Evolutionary conservation across 176 grass and related monocot species (phyloP).

Genomic region (Bothriochloa decipiens): DNA sequence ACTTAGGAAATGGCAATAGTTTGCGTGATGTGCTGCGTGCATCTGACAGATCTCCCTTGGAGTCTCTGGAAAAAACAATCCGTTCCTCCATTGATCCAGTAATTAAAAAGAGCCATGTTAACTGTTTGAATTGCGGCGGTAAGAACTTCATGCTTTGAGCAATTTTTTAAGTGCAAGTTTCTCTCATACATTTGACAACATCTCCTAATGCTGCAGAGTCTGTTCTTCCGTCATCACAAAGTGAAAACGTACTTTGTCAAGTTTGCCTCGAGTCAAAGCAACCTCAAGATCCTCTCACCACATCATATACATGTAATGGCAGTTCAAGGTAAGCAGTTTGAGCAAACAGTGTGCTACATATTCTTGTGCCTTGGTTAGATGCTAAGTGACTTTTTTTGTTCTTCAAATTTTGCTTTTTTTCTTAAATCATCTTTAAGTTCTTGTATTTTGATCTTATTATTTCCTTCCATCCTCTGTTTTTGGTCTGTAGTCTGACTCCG

Average conservation of each 20-base stretch:
- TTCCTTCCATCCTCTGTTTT: constrained; percentile 27
- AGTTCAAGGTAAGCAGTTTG: constrained; percentile 45
- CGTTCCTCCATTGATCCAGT: constrained; percentile 53
- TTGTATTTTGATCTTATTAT: constrained; percentile 38
- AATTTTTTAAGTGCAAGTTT: constrained; percentile 10
- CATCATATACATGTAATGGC: constrained; percentile 44
- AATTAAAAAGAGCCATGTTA: constrained; percentile 34
- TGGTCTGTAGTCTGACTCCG: constrained; percentile 24
- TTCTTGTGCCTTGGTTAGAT: constrained; percentile 32
- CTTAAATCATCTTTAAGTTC: background rate
- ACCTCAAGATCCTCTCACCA: constrained; percentile 43
- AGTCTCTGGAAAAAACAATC: constrained; percentile 58
- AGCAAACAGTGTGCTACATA: constrained; percentile 28
- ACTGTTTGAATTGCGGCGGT: constrained; percentile 73
- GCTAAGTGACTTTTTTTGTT: constrained; percentile 13
- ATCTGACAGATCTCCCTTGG: constrained; percentile 50
- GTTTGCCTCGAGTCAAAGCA: constrained; percentile 52
- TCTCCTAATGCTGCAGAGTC: constrained; percentile 49
- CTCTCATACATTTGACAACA: constrained; percentile 34
- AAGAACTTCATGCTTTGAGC: constrained; percentile 33
- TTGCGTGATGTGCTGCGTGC: constrained; percentile 61
- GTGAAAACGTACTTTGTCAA: constrained; percentile 50
- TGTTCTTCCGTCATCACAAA: constrained; percentile 12
- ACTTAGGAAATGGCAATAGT: constrained; percentile 71
- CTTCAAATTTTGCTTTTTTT: background rate